phyloP scores from a whole-genome alignment of 2,329 filamentous ascomycete species.

The Daldinia eschscholtzii region DNA sequence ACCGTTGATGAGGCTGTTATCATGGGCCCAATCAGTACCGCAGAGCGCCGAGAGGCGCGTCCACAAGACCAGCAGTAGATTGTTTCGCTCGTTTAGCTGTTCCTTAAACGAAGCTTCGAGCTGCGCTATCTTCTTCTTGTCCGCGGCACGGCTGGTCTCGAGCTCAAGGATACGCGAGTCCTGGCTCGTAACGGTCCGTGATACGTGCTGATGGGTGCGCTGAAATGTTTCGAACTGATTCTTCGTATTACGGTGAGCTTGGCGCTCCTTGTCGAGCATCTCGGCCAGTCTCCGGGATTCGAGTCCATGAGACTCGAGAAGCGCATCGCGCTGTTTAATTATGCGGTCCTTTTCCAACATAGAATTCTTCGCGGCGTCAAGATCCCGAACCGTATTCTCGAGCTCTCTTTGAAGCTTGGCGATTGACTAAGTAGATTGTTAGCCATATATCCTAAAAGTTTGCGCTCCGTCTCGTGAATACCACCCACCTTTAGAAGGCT shows the following conservation, averaged over 20 bases:
- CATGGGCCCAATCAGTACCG: conserved; percentile 91
- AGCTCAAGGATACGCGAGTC: conserved; percentile 88
- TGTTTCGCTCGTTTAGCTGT: conserved; percentile 90
- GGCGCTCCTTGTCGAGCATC: conserved; percentile 89
- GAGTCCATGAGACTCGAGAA: conserved; percentile 89
- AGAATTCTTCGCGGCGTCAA: conserved; percentile 81
- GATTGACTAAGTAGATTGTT: conserved; percentile 72
- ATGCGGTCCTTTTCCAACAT: conserved; percentile 91
- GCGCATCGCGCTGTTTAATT: conserved; percentile 87
- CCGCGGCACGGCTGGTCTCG: conserved; percentile 80
- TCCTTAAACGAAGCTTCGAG: conserved; percentile 87
- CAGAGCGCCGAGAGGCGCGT: conserved; percentile 87
- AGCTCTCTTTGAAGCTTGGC: conserved; percentile 89
- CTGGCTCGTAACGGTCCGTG: conserved; percentile 86
- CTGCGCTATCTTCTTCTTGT: conserved; percentile 79
- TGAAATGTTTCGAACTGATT: conserved; percentile 89
- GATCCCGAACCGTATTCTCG: conserved; percentile 83
- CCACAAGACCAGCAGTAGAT: conserved; percentile 89
- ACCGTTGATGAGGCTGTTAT: conserved; percentile 89
- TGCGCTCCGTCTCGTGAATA: background rate
- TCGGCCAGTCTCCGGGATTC: conserved; percentile 88
- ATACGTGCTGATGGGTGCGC: conserved; percentile 87
- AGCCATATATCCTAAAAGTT: conserved; percentile 21
- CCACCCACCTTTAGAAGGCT: conserved; percentile 80
- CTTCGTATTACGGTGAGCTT: conserved; percentile 86